Conservation (phyloP, 495 filamentous ascomycete species). For the Parathielavia appendiculata region DNA sequence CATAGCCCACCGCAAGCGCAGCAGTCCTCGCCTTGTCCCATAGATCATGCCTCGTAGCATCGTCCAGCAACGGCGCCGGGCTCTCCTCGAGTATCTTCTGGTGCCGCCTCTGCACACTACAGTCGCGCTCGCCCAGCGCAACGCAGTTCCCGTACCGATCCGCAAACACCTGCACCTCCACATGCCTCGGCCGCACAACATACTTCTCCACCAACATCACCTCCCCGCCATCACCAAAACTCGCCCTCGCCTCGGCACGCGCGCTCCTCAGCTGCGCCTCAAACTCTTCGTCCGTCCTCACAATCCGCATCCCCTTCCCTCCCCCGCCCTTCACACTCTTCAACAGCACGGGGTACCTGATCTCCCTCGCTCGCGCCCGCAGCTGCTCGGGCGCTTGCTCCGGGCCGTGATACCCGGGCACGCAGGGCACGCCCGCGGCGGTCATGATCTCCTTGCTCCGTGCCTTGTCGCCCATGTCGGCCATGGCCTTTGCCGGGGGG, state of each 20-base stretch:
- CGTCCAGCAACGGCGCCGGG: slow-evolving; percentile 79
- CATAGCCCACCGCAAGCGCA: slow-evolving; percentile 86
- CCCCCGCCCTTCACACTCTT: slow-evolving; percentile 97
- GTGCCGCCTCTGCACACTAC: slow-evolving; percentile 81
- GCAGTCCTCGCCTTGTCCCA: slow-evolving; percentile 92
- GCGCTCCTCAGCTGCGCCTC: slow-evolving; percentile 75
- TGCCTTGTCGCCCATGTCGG: slow-evolving; percentile 96
- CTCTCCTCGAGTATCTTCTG: slow-evolving; percentile 98
- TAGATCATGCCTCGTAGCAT: slow-evolving; percentile 73
- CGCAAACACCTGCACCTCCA: slow-evolving; percentile 97
- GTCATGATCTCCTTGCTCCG: slow-evolving; percentile 91
- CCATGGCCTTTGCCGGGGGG: slow-evolving; percentile 86
- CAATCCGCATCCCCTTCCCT: slow-evolving; percentile 99
- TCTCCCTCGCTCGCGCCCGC: slow-evolving; percentile 66
- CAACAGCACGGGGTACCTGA: slow-evolving; percentile 87
- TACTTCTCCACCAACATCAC: slow-evolving; percentile 97
- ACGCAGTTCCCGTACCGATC: slow-evolving; percentile 83
- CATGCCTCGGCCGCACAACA: slow-evolving; percentile 87
- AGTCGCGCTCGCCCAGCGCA: slow-evolving; percentile 79
- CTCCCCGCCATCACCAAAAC: slow-evolving; percentile 81
- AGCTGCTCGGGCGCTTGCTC: slow-evolving; percentile 75
- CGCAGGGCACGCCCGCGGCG: slow-evolving; percentile 85
- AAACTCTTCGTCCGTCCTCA: slow-evolving; percentile 67
- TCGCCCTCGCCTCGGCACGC: slow-evolving; percentile 82
- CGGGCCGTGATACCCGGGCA: slow-evolving; percentile 88